These are phyloP conservation scores for Colletotrichum filicis DNA, from an alignment of 2,329 filamentous ascomycete species.

Conservation along the genomic window DNA sequence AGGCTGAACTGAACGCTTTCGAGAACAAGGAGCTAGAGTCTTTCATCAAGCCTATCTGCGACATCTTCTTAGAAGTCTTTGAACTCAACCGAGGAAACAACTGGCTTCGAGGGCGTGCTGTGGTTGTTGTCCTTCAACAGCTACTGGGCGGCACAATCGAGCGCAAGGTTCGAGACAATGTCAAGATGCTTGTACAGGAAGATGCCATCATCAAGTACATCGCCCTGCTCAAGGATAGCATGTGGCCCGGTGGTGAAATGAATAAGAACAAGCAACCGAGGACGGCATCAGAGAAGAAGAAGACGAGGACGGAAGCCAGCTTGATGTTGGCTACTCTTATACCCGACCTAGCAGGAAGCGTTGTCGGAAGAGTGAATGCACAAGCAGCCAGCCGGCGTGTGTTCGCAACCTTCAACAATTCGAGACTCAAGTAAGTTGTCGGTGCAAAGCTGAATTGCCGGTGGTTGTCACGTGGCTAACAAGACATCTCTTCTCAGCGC, in stretches of 20 bases:
- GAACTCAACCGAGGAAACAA: conserved; percentile 95
- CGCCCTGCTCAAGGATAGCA: conserved; percentile 74
- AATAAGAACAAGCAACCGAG: conserved; percentile 64
- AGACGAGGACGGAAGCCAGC: conserved; percentile 86
- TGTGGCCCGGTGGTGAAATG: conserved; percentile 82
- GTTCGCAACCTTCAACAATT: conserved; percentile 92
- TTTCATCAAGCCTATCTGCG: conserved; percentile 98
- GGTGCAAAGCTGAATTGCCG: conserved; percentile 36
- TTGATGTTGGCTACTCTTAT: conserved; percentile 89
- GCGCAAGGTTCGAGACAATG: conserved; percentile 89
- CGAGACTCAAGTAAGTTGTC: conserved; percentile 81
- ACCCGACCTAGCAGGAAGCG: conserved; percentile 90
- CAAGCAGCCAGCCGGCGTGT: conserved; percentile 89
- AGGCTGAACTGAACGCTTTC: conserved; percentile 93
- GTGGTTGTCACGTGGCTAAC: conserved; percentile 15
- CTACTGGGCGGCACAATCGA: conserved; percentile 96
- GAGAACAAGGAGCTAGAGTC: conserved; percentile 90
- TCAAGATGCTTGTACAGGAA: conserved; percentile 79
- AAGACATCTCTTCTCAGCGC: conserved; percentile 53
- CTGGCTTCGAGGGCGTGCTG: conserved; percentile 94
- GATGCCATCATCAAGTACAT: conserved; percentile 83
- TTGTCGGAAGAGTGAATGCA: conserved; percentile 92
- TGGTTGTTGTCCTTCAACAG: conserved; percentile 96
- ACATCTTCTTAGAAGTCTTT: conserved; percentile 96
- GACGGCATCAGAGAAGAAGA: conserved; percentile 78